Evolutionary conservation across 1,284 basidiomycete species (phyloP), one percentile per base, ranked within the genome.

Genomic region (Fistulina hepatica): DNA sequence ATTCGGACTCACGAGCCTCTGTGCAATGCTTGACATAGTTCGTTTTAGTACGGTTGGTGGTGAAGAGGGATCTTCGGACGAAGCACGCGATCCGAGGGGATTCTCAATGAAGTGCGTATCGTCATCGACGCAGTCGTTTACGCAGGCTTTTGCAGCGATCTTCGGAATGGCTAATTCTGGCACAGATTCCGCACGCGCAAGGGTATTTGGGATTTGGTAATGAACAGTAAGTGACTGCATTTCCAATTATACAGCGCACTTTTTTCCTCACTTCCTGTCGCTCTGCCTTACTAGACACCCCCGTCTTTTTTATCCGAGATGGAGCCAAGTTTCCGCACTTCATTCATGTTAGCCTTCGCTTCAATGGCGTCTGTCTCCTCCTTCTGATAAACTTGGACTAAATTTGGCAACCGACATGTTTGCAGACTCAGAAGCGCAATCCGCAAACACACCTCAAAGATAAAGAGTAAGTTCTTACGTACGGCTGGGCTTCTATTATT

Each of bases 361-460:
- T 16, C 8, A 13, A 20, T 19, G 3, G 16, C 24, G 7, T 21
- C 17, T 3, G 6, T 16, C 15, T 8, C 12, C 6, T 3, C 15
- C 15, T n/a, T 69, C 76, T 60, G 5, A 3, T n/a, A 3, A 26
- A 33, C 21, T 8, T 21, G 11, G 4, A 6, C 1, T 7, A 13
- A 7, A 20, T 42, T 46, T 21, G 43, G 43, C 38, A 46, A 46
- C 31, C n/a, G n/a, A 46, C 45, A 59, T 81, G 83, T 59, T 81
- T 82, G 48, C 79, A 83, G 63, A 83, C 80, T 23, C 82, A 85
- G 59, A 88, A 88, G 64, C 69, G 81, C 48, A 73, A 76, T 58
- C 81, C 81, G 7, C 73, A 80, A 52, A 84, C 80, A 8, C 83
- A 92, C 59, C 60, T 89, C 47, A 88, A 84, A 59, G 57, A 59